phyloP scores from a whole-genome alignment of 306 rosid genomes.

The Begonia fuchsioides region DNA sequence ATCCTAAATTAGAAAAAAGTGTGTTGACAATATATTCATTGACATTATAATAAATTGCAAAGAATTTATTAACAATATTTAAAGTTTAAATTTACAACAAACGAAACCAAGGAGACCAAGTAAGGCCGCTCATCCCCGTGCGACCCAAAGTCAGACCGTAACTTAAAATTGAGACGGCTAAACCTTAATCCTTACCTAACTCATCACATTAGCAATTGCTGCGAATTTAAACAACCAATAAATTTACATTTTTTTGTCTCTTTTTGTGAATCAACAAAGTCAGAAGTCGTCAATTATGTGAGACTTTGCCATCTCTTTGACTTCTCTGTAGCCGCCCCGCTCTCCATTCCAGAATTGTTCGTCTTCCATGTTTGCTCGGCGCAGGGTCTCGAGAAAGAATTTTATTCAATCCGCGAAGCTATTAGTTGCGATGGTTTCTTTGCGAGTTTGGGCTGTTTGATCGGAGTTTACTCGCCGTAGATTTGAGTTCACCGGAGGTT shows the following conservation, averaged over 20 bases:
- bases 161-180: constrained; percentile 4
- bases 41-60: no score
- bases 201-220: background rate
- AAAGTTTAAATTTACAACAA: no score
- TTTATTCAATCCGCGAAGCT: background rate
- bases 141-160: background rate
- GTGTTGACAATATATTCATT: no score
- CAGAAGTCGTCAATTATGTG: constrained; percentile 9
- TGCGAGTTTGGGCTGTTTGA: background rate
- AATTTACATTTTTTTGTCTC: background rate
- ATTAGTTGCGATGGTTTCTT: background rate
- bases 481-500: background rate
- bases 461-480: background rate
- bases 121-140: no score
- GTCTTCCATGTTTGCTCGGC: background rate
- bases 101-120: no score
- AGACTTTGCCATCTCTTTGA: background rate
- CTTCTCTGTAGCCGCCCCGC: constrained; percentile 1
- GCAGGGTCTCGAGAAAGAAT: no score
- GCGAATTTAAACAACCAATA: background rate
- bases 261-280: constrained; percentile 18
- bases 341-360: background rate
- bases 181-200: background rate
- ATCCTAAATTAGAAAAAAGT: no score
- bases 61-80: no score